These are phyloP conservation scores for Santalum album DNA, from an alignment of 164 flowering plant genomes.

Conservation along the genomic window DNA sequence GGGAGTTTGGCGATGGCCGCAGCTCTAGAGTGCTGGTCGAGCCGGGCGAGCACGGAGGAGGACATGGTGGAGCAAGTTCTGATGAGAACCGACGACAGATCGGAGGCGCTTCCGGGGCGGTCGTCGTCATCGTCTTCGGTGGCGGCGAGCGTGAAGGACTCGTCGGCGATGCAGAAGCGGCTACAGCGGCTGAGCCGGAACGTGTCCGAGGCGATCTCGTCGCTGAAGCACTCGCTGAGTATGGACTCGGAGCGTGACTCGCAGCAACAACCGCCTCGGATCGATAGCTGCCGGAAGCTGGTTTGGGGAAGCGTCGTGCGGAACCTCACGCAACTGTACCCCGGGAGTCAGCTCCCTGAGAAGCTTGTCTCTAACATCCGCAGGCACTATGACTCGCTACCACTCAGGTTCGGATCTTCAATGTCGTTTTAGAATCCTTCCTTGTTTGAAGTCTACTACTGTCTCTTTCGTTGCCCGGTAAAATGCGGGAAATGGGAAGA, in stretches of 20 bases:
- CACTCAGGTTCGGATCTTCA: constrained; percentile 45
- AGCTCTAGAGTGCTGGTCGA: constrained; percentile 93
- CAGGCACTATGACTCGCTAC: constrained; percentile 85
- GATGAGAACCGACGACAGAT: constrained; percentile 66
- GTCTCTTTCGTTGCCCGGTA: not conserved
- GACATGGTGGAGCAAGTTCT: constrained; percentile 86
- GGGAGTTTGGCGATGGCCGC: constrained; percentile 50
- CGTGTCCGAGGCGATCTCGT: constrained; percentile 68
- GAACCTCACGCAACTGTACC: constrained; percentile 78
- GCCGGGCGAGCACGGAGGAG: constrained; percentile 73
- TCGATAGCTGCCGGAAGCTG: constrained; percentile 39
- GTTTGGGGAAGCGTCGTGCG: constrained; percentile 77
- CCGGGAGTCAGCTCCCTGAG: constrained; percentile 95
- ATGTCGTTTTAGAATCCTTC: too few relatives aligned
- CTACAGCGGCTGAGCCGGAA: constrained; percentile 69
- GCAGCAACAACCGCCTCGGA: constrained; percentile 15
- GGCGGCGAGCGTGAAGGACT: constrained; percentile 17
- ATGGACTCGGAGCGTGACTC: constrained; percentile 52
- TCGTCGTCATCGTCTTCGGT: constrained; percentile 8
- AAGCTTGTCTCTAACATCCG: constrained; percentile 80
- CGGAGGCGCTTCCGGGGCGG: constrained; percentile 31
- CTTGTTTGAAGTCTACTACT: too few relatives aligned
- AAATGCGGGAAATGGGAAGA: too few relatives aligned
- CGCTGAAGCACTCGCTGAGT: constrained; percentile 66
- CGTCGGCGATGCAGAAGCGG: constrained; percentile 53